Evolutionary conservation across 371 early-diverging fungal species (phyloP), one percentile per base, ranked within the genome.

Genomic region (Cokeromyces recurvatus): DNA sequence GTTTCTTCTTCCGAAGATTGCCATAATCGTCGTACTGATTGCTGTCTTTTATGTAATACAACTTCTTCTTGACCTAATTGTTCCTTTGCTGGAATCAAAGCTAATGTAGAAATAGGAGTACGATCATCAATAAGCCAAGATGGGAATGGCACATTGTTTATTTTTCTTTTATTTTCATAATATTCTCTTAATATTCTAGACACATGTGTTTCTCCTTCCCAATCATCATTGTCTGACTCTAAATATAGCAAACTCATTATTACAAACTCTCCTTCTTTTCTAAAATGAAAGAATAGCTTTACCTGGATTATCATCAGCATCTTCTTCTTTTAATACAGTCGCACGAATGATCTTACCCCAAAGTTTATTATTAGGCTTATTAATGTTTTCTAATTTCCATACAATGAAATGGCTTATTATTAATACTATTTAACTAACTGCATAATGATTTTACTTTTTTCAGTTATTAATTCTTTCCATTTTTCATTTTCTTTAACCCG

Each of bases 221-320:
- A 60, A 36, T 74, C 78, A 8, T 74, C 74, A 23, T 71, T 71
- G 48, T 81, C 81, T 31, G 79, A 81, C 27, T 81, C 79, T 81
- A 52, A 42, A 38, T 21, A 32, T 4, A 32, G 4, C n/a, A n/a
- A n/a, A n/a, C n/a, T n/a, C n/a, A n/a, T n/a, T n/a, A n/a, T n/a
- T n/a, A n/a, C n/a, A n/a, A n/a, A n/a, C n/a, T n/a, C n/a, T n/a
- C n/a, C n/a, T n/a, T 25, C 8, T 15, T 35, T 23, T 46, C 10
- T 19, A 19, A n/a, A 24, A 22, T 32, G 3, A 32, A 0, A 9
- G 14, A 7, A 5, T 24, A 2, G 1, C 24, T n/a, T 6, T 50
- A 50, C 51, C 51, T 43, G 51, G 37, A 0, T 23, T 32, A 43
- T 35, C 31, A 2, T 43, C 32, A n/a, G n/a, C n/a, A 17, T 34